Evolutionary conservation across 2,329 filamentous ascomycete genomes (phyloP).

Genomic region (Fusarium nurragi): DNA sequence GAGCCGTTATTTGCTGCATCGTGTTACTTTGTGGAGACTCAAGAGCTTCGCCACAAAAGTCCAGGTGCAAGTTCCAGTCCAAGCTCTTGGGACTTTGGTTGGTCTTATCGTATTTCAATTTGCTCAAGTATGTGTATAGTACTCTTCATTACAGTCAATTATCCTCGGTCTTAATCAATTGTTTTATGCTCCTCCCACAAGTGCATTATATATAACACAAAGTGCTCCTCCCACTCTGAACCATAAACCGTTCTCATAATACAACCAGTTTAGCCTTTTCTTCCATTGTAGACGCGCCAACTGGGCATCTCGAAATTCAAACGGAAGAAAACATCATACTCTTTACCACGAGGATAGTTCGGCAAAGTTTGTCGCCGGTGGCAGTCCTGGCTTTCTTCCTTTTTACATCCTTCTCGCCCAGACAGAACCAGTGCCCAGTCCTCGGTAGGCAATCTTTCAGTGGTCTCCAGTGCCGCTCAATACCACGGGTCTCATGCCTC

Average conservation of each 20-base stretch:
- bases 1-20: slow-evolving; percentile 24
- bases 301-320: not conserved
- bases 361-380: not conserved
- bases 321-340: slow-evolving; percentile 9
- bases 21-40: slow-evolving; percentile 32
- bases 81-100: slow-evolving; percentile 17
- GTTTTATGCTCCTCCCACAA: not conserved
- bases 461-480: slow-evolving; percentile 39
- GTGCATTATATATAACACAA: not conserved
- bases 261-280: not conserved
- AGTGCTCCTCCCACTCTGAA: not conserved
- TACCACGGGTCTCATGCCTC: slow-evolving; percentile 10
- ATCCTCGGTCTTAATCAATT: not conserved
- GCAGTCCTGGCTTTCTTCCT: not conserved
- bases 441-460: slow-evolving; percentile 15
- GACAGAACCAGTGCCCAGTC: slow-evolving; percentile 43
- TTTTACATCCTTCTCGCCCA: slow-evolving; percentile 32
- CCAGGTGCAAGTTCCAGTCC: not conserved
- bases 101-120: slow-evolving; percentile 3
- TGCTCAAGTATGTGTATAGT: not conserved
- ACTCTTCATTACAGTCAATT: not conserved
- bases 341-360: not conserved
- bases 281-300: not conserved
- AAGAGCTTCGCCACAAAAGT: slow-evolving; percentile 34
- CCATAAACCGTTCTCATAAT: not conserved